Base-by-base conservation (phyloP, 2,329 filamentous ascomycete species). In the Fusarium azukiicola region DNA sequence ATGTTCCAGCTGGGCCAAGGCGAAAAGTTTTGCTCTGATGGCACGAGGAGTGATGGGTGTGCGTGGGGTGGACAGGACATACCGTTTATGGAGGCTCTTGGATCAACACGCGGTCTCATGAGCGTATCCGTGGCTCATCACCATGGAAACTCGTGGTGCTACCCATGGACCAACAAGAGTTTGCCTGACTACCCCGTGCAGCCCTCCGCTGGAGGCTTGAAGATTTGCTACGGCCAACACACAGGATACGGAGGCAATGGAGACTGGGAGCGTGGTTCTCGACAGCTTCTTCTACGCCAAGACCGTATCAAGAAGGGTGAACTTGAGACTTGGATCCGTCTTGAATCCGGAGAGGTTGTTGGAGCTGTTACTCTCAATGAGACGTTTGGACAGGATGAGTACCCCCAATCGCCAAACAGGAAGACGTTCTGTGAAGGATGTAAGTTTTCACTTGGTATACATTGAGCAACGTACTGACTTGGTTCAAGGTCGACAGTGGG, bases 221-320 rank as follows among this genome's bases (percentile, higher is more conserved):
- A 86, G 56, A 73, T 90, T 17, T 90, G 89, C 76, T 94, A 93
- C 81, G 92, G 92, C 4, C 91, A 94, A 75, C 93, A 94, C 76
- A 90, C 92, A 0, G 94, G 94, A 2, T 95, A 95, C 71, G 94
- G 94, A 2, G 94, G 94, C 0, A 95, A 95, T 76, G 92, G 93
- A 0, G 87, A 88, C 49, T 94, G 91, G 90, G 88, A 89, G 8
- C 89, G 93, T 0, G 94, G 93, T 2, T 89, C 90, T 13, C 87
- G 92, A 2, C 79, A 81, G 58, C 40, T 81, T 10, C 68, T 76
- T 10, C 32, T 81, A 14, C 71, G 47, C 2, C 67, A 72, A 21
- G 79, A 80, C 36, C 90, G 92, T 74, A 84, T 94, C 36, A 77
- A 87, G 6, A 64, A 84, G 32, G 76, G 86, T 23, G 88, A 88